These are phyloP conservation scores for Pleurotus pulmonarius DNA, from an alignment of 768 basidiomycete genomes.

Conservation along the genomic window DNA sequence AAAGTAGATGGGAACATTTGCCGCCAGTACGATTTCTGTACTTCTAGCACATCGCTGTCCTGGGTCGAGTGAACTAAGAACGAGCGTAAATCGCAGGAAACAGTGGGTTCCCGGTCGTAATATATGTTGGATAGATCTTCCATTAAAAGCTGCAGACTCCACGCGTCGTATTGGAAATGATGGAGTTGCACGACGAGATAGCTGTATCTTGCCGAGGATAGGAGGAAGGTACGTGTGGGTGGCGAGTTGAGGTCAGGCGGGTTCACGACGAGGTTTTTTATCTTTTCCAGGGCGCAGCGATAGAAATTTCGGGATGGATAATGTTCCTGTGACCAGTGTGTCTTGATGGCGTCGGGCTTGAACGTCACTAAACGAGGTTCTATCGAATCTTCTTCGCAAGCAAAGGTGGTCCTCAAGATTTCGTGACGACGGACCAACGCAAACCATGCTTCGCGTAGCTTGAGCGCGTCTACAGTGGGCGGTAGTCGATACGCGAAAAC, in stretches of 20 bases:
- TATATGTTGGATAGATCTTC: slow-evolving; percentile 36
- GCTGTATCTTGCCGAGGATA: slow-evolving; percentile 15
- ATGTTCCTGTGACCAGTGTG: slow-evolving; percentile 20
- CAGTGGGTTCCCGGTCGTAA: slow-evolving; percentile 17
- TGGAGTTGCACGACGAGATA: slow-evolving; percentile 32
- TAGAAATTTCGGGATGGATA: slow-evolving; percentile 13
- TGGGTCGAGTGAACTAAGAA: slow-evolving; percentile 25
- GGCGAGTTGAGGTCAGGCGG: slow-evolving; percentile 18
- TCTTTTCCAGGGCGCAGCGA: slow-evolving; percentile 12
- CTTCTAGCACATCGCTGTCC: slow-evolving; percentile 13
- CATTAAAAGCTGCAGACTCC: slow-evolving; percentile 37
- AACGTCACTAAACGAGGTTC: slow-evolving; percentile 26
- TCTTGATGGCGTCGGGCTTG: slow-evolving; percentile 9
- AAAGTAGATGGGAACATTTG: slow-evolving; percentile 23
- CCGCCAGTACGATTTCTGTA: slow-evolving; percentile 34
- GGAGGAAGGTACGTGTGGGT: slow-evolving; percentile 21
- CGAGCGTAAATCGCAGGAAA: slow-evolving; percentile 18
- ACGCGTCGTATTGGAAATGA: slow-evolving; percentile 50
- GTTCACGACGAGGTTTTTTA: slow-evolving; percentile 20
- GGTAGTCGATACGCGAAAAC: slow-evolving; percentile 37
- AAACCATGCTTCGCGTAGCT: slow-evolving; percentile 32
- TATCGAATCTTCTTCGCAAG: slow-evolving; percentile 18
- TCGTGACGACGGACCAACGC: slow-evolving; percentile 29
- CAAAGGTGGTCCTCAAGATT: slow-evolving; percentile 41
- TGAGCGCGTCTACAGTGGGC: slow-evolving; percentile 20